Conservation (phyloP, 2,329 filamentous ascomycete genomes). For the Nannizziopsis barbatae region DNA sequence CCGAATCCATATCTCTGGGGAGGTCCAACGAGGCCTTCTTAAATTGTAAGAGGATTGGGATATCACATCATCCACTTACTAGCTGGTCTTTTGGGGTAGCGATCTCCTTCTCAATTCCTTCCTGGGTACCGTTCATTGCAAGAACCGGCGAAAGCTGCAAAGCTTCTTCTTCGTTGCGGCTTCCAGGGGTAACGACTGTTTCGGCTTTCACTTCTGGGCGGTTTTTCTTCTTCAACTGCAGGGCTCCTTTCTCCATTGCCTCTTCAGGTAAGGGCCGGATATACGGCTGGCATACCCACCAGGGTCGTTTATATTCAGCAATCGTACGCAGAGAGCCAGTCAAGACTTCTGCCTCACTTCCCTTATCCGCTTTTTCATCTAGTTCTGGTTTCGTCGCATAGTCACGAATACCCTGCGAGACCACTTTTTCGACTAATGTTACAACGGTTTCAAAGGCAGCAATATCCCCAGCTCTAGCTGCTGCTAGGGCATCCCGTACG, state of each 20-base stretch:
- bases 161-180: neutral
- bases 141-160: neutral
- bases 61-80: conserved; percentile 3
- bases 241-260: conserved; percentile 68
- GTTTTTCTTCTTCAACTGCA: conserved; percentile 60
- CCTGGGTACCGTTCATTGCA: neutral
- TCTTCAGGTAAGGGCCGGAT: conserved; percentile 78
- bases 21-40: neutral
- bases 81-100: conserved; percentile 5
- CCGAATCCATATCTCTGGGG: no score
- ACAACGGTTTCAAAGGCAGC: conserved; percentile 66
- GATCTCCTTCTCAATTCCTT: neutral
- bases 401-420: conserved; percentile 60
- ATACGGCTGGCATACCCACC: conserved; percentile 84
- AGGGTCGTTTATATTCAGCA: conserved; percentile 64
- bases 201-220: conserved; percentile 14
- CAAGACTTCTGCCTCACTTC: conserved; percentile 23
- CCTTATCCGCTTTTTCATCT: conserved; percentile 26
- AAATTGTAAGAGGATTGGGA: neutral
- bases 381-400: conserved; percentile 42
- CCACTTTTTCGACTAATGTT: conserved; percentile 59
- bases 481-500: conserved; percentile 73
- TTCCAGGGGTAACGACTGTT: neutral
- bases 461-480: conserved; percentile 58
- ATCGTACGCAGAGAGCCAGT: conserved; percentile 50